Evolutionary conservation across 2,329 filamentous ascomycete genomes (phyloP), one percentile per base, ranked within the genome.

Genomic region (Myriosclerotinia curreyana): DNA sequence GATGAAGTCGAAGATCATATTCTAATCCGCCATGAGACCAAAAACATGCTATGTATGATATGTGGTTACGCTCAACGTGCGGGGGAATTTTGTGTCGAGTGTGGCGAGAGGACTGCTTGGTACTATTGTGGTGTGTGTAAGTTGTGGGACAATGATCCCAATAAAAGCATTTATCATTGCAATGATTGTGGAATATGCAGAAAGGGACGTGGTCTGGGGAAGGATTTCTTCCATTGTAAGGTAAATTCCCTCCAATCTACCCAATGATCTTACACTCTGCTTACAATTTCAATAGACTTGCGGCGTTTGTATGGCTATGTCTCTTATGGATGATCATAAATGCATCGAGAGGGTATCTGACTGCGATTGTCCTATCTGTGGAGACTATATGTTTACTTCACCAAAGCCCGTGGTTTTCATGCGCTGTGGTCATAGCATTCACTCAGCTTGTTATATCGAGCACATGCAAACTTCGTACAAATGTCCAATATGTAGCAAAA

Each of bases 181-280:
- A 85, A 87, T 72, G 95, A 98, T 73, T 99, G 95, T 76, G 95
- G 95, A 5, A 96, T 99, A 66, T 99, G 95, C 75, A 85, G 95
- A 65, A 88, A 93, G 64, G 95, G 95, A 1, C 86, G 92, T 75
- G 95, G 95, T 1, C 80, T 99, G 38, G 94, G 95, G 5, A 98
- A 96, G 74, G 95, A 99, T 75, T 99, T 96, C 75, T 93, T 96
- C 73, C 95, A 99, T 77, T 99, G 95, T 89, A 96, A 96, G 85
- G 92, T 94, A 79, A 75, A 78, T n/a, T 22, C 17, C n/a, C 38
- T 20, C 40, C 22, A 25, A 25, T 17, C 15, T 44, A 54, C 48
- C 15, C 31, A 25, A 36, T 22, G n/a, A 20, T 25, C 25, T 12
- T 59, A 2, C 40, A 42, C 22, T 56, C 49, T 62, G 64, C 60